A percentile compares a stretch with the other conserved stretches of the same genome.
These are phyloP conservation scores for Perkinsus chesapeaki DNA, from an alignment of 169 alveolate genomes.

Conservation along the genomic window DNA sequence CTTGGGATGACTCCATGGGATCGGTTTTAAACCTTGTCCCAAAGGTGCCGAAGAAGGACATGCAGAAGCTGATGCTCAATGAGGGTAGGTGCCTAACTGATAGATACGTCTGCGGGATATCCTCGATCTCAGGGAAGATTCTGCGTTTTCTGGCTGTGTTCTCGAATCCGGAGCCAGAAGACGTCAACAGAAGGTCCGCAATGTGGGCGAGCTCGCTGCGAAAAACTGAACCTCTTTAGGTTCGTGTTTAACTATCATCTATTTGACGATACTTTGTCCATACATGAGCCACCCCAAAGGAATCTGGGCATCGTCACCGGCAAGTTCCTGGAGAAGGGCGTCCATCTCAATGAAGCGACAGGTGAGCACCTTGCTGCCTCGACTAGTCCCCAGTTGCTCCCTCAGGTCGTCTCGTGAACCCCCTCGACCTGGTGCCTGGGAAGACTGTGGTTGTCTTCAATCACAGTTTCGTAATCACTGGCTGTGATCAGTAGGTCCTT, in stretches of 20 bases:
- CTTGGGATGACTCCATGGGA: slow-evolving; percentile 24
- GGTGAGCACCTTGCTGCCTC: background rate
- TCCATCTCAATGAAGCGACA: slow-evolving; percentile 15
- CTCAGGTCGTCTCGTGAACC: background rate
- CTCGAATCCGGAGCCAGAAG: background rate
- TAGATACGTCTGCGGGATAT: background rate
- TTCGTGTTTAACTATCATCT: slow-evolving; percentile 18
- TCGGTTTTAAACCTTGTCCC: slow-evolving; percentile 13
- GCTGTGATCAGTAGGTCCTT: background rate
- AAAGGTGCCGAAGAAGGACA: slow-evolving; percentile 19
- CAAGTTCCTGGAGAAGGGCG: slow-evolving; percentile 18
- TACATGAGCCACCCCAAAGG: background rate
- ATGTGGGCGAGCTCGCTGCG: background rate
- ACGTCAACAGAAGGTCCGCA: background rate
- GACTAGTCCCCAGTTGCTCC: background rate
- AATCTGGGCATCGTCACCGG: slow-evolving; percentile 23
- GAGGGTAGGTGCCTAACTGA: slow-evolving; percentile 2
- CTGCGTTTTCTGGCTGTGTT: slow-evolving; percentile 19
- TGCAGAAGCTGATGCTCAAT: slow-evolving; percentile 19
- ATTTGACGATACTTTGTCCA: slow-evolving; percentile 17
- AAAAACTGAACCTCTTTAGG: no score
- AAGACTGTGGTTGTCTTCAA: background rate
- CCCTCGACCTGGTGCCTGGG: background rate
- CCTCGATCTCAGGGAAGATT: background rate
- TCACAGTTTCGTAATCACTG: background rate